phyloP scores from a whole-genome alignment of 139 green algal genomes.

The Trebouxia sp. region DNA sequence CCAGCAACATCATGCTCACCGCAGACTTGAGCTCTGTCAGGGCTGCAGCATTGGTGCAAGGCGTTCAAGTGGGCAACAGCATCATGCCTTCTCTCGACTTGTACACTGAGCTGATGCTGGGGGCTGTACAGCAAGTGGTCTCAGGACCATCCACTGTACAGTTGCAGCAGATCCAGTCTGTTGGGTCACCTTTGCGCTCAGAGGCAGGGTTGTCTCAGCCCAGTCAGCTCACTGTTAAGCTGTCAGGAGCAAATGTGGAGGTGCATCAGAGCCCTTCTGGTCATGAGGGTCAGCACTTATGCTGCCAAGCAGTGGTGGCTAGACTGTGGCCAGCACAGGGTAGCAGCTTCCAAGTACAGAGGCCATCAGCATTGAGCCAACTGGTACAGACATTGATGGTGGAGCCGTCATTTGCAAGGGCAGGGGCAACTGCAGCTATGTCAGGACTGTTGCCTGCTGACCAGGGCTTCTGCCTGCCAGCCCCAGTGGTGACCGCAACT shows the following conservation, averaged over 20 bases:
- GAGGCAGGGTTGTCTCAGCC: too few species aligned
- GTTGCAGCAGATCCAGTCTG: neutral
- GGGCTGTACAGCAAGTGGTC: neutral
- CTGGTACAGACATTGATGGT: too few species aligned
- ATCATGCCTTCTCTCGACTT: neutral
- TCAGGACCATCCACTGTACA: neutral
- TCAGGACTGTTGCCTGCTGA: neutral
- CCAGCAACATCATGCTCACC: neutral
- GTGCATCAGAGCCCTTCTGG: too few species aligned
- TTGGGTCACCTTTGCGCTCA: too few species aligned
- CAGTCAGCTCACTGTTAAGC: too few species aligned
- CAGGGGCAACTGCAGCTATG: neutral
- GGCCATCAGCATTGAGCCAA: too few species aligned
- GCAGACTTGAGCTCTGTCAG: conserved; percentile 3
- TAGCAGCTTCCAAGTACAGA: too few species aligned
- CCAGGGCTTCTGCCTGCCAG: neutral
- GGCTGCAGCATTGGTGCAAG: neutral
- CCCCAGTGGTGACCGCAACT: neutral
- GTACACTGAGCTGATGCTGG: conserved; percentile 1
- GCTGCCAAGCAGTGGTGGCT: conserved; percentile 2
- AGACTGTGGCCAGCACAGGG: neutral
- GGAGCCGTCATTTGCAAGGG: neutral
- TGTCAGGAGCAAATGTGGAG: too few species aligned
- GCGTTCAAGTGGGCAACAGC: neutral
- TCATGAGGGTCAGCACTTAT: too few species aligned